Evolutionary conservation across 805 yeast genomes (phyloP), one percentile per base, ranked within the genome.

Genomic region (Zygotorulaspora florentina): DNA sequence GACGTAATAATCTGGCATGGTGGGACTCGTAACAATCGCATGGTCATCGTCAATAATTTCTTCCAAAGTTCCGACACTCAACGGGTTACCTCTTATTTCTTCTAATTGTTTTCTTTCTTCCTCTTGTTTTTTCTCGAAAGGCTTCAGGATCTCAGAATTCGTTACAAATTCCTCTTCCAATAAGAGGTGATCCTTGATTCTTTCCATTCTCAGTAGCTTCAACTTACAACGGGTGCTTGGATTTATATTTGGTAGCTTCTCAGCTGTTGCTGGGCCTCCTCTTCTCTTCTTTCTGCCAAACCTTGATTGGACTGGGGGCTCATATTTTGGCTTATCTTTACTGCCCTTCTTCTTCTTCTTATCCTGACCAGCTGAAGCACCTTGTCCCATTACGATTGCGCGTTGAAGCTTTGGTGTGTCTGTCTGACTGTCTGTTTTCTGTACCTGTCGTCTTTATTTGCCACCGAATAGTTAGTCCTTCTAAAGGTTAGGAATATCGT

Each of bases 41-140:
- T 93, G 99, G 65, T 93, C 99, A 67, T 93, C 99, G 64, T 93
- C 99, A 56, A 93, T 87, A 51, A 93, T 87, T 71, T 93, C 99
- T 65, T 93, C 99, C 59, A 93, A 75, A 2, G 96, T 89, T 40
- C 99, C 99, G 51, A 93, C 85, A 34, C 96, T 84, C 86, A 93
- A 84, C 46, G 99, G 99, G 36, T 87, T 81, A 6, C 99, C 99
- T 67, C 99, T 82, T 61, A 93, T 78, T 57, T 90, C 97, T 64
- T 93, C 98, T 47, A 93, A 84, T 66, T 90, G 89, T 56, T 88
- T 90, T 57, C 96, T 77, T 68, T 93, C 99, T 66, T 93, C 99
- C 20, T 88, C 95, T 62, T 90, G 96, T 67, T 87, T 87, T 62
- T 93, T 96, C 66, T 93, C 98, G 35, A 95, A 88, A 8, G 98